Base-by-base conservation (phyloP, 2,329 filamentous ascomycete genomes). In the Aspergillus ruber region DNA sequence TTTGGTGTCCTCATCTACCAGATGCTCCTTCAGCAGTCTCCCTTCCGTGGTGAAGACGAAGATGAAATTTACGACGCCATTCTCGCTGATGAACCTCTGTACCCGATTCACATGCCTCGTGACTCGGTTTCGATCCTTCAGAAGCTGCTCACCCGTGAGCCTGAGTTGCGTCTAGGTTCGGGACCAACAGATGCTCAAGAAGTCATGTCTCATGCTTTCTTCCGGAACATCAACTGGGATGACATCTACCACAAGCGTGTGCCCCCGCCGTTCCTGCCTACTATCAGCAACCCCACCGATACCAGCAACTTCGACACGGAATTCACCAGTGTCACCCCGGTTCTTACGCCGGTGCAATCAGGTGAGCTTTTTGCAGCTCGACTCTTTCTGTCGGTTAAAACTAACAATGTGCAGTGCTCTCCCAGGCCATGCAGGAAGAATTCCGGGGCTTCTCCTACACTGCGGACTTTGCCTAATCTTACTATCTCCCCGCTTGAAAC, bases 231-330 rank as follows among this genome's bases (percentile, higher is more conserved):
- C 68, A 95, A 93, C 72, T 98, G 93, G 93, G 93, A 98, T 56
- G 93, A 98, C 65, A 90, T 98, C 52, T 97, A 96, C 69, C 82
- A 96, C 74, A 98, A 97, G 81, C 82, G 89, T 32, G 83, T 96
- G 17, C 80, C 84, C 45, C 86, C 93, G 46, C 93, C 93, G 0
- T 97, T 96, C 75, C 71, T 90, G 69, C 93, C 93, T 15, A 82
- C 82, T 33, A 95, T 98, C 61, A 93, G 86, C 72, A 94, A 81
- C 66, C 81, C 90, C 7, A 96, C 93, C 39, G 93, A 98, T 74
- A 98, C 93, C n/a, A 96, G 90, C 78, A 98, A 98, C 74, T 98
- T 98, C 69, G 93, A 98, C 67, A 89, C 88, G 42, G 93, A 98
- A 68, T 98, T 98, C 67, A 98, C 93, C 1, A 97, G 91, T 64